Percentiles rank a stretch among this genome's conserved stretches.
Conservation (phyloP, 2,329 filamentous ascomycete genomes). For the Aspergillus udagawae region DNA sequence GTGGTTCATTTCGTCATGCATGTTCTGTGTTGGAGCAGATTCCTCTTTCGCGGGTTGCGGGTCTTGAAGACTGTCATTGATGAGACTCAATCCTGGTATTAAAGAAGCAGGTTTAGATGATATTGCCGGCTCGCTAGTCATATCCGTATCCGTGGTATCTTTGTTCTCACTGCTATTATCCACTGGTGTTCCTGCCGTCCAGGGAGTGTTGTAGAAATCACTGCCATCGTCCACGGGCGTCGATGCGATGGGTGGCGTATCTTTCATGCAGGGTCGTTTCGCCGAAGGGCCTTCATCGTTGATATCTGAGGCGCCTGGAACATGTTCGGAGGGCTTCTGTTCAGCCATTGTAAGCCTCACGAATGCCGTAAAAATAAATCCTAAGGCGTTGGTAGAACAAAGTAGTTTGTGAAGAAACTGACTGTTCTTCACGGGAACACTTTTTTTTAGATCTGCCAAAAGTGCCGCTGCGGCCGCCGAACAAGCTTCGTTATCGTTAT, state of each 20-base stretch:
- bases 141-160: not conserved
- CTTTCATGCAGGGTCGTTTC: conserved; percentile 24
- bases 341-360: conserved; percentile 24
- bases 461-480: conserved; percentile 24
- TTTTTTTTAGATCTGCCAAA: conserved; percentile 23
- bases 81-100: conserved; percentile 37
- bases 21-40: not conserved
- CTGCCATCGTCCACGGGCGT: conserved; percentile 35
- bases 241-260: conserved; percentile 27
- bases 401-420: conserved; percentile 1
- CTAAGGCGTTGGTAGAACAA: conserved; percentile 8
- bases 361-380: not conserved
- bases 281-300: conserved; percentile 19
- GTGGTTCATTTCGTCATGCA: not conserved
- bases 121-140: conserved; percentile 10
- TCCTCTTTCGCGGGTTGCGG: conserved; percentile 8
- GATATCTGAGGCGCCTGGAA: conserved; percentile 10
- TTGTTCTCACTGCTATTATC: conserved; percentile 4
- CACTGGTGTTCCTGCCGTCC: conserved; percentile 27
- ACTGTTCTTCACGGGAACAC: conserved; percentile 11
- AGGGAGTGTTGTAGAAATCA: conserved; percentile 41
- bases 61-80: conserved; percentile 20
- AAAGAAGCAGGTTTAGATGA: conserved; percentile 16
- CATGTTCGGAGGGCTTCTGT: conserved; percentile 9
- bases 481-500: conserved; percentile 28